Evolutionary conservation across 2,329 filamentous ascomycete genomes (phyloP), one percentile per base, ranked within the genome.

Genomic region (Sclerotinia subarctica): DNA sequence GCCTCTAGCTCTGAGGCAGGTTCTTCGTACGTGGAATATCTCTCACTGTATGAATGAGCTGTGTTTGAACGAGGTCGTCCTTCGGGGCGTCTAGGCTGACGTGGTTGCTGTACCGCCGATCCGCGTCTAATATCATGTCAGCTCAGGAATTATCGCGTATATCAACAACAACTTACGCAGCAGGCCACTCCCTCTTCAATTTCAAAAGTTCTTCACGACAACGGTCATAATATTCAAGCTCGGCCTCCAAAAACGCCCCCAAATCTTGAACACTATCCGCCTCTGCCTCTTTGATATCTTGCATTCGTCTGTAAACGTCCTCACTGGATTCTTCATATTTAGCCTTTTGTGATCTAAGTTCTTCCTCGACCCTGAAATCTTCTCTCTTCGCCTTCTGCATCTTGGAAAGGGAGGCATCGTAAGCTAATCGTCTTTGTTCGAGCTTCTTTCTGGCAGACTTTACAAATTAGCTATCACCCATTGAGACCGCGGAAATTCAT

Each of bases 291-390:
- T 95, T 94, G 81, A 98, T 96, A 76, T 98, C 94, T 79, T 96
- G 88, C 95, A 98, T 98, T 67, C 94, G 87, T 69, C 94, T 88
- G 74, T 90, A 86, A 66, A 98, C 94, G 75, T 98, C 94, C 76
- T 98, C 94, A 76, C 87, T 95, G 21, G 92, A 90, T 81, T 98
- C 95, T 77, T 98, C 95, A 77, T 97, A 98, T 80, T 98, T 98
- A 74, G 92, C 91, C 79, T 96, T 96, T 78, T 95, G 92, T 38
- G 88, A 86, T 67, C 94, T 90, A 66, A 97, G 86, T 79, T 98
- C 94, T 77, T 98, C 94, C 79, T 98, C 95, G 67, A 95, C 85
- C 70, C 93, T 86, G 81, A 95, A 96, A 78, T 98, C 94, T 76
- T 98, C 94, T 75, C 90, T 93, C 82, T 96, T 96, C 32, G 90